Base-by-base conservation (phyloP, 2,329 filamentous ascomycete species). In the Neopestalotiopsis clavispora region DNA sequence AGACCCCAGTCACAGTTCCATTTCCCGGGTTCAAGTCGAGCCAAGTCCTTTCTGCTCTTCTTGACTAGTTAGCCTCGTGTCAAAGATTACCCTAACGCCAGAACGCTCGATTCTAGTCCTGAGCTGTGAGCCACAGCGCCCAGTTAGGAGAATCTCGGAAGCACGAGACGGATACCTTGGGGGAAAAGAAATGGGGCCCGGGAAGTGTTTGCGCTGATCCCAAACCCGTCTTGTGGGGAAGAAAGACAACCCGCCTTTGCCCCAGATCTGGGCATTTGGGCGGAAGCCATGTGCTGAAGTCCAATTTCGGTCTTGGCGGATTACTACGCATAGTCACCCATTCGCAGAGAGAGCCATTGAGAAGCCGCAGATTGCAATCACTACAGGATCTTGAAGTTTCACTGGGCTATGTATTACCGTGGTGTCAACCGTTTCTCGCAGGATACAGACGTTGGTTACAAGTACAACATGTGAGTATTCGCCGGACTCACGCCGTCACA, bases 61-160 rank as follows among this genome's bases (percentile, higher is more conserved):
- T 38, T 38, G 6, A 23, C 40, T 49, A 64, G 40, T 49, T 28
- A n/a, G 20, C 14, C 38, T 23, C 61, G 61, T 64, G 61, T 64
- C 61, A 64, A 64, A 64, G 34, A 64, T 64, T 17, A 38, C 61
- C 61, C 61, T 64, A 13, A 20, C 17, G 34, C 30, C 12, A 28
- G 45, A 20, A 20, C 9, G 17, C n/a, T n/a, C 17, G 45, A 9
- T 52, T 20, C 10, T 38, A 38, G 34, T 38, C 34, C 34, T 28
- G 23, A 28, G 23, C 34, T 38, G 23, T 38, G 34, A 38, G 34
- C 34, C 34, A 38, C 34, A 38, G 34, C 10, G 10, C 23, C n/a
- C 42, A n/a, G 45, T 17, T 9, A 52, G 45, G 45, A 52, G 45
- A 52, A 52, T 62, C n/a, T 40, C 59, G 59, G 59, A n/a, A 62